Conservation (phyloP, 192 early-diverging fungal genomes). For the Ambispora gerdemannii region DNA sequence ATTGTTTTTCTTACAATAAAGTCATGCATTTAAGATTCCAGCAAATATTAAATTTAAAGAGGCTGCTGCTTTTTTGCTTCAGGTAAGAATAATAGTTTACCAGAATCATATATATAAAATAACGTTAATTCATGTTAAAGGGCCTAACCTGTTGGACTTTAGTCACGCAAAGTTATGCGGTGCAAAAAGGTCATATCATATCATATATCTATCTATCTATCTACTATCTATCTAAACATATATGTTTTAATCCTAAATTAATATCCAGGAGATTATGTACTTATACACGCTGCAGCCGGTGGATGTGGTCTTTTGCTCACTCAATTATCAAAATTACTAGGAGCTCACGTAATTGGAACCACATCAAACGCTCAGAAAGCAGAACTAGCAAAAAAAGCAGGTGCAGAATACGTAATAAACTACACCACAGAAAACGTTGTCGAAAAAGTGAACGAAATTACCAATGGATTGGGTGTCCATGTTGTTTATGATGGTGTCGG, state of each 20-base stretch:
- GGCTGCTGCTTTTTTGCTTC: slow-evolving; percentile 65
- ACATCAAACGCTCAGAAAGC: slow-evolving; percentile 72
- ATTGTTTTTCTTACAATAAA: neutral
- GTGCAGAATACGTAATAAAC: slow-evolving; percentile 71
- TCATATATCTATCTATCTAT: neutral
- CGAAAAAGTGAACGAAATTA: slow-evolving; percentile 68
- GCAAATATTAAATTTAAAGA: slow-evolving; percentile 49
- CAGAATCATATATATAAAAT: slow-evolving; percentile 10
- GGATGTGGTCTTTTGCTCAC: slow-evolving; percentile 80
- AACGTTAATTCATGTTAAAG: slow-evolving; percentile 58
- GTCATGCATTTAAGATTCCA: slow-evolving; percentile 39
- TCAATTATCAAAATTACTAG: slow-evolving; percentile 70
- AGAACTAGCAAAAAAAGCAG: slow-evolving; percentile 51
- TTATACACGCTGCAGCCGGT: slow-evolving; percentile 89
- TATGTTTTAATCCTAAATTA: slow-evolving; percentile 3
- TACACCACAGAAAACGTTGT: slow-evolving; percentile 62
- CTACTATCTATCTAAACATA: neutral
- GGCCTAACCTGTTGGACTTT: slow-evolving; percentile 80
- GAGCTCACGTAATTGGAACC: slow-evolving; percentile 88
- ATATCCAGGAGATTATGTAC: slow-evolving; percentile 63
- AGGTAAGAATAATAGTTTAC: slow-evolving; percentile 60
- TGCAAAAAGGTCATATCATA: slow-evolving; percentile 45
- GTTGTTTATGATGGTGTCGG: slow-evolving; percentile 92
- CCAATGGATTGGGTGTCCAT: slow-evolving; percentile 69
- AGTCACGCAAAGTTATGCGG: slow-evolving; percentile 64